Base-by-base conservation (phyloP, 1,139 yeast genomes). In the Hyphopichia khmerensis region DNA sequence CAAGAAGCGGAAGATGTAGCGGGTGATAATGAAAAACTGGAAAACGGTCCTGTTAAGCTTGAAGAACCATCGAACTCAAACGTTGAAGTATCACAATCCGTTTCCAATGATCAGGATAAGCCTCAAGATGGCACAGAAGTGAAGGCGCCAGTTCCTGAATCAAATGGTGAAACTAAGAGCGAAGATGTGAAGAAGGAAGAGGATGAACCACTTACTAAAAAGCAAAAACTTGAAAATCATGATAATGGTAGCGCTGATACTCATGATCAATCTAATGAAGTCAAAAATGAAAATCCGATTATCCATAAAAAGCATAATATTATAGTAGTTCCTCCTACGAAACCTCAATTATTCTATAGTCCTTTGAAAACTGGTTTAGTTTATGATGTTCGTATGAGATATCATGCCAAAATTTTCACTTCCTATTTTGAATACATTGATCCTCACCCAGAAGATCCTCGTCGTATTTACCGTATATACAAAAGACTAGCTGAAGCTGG, bases 381-480 rank as follows among this genome's bases (percentile, higher is more conserved):
- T 47, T 95, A 95, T 64, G 99, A 95, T 60, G 97, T 91, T 17
- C 77, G 98, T 47, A 93, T 95, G 99, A 76, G 99, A 48, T 93
- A 91, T 63, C 99, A 95, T 60, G 96, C 97, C 34, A 89, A 90
- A 60, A 85, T 93, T 43, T 91, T 87, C 64, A 88, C 96, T 2
- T 86, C 95, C 5, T 89, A 93, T 51, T 87, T 82, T 54, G 97
- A 91, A 61, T 93, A 93, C 63, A 89, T 91, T 40, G 99, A 95
- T 59, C 99, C 99, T 2, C 99, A 95, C 60, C 99, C 99, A 4
- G 99, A 95, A 62, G 99, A 95, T 59, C 99, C 99, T 11, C 79
- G 99, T 48, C 81, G 99, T 52, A 93, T 93, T 38, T 93, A 91
- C 64, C 78, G 98, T 45, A 88, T 95, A 38, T 95, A 93, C 67